Evolutionary conservation across 768 basidiomycete genomes (phyloP), one percentile per base, ranked within the genome.

Genomic region (Saitozyma sp.): DNA sequence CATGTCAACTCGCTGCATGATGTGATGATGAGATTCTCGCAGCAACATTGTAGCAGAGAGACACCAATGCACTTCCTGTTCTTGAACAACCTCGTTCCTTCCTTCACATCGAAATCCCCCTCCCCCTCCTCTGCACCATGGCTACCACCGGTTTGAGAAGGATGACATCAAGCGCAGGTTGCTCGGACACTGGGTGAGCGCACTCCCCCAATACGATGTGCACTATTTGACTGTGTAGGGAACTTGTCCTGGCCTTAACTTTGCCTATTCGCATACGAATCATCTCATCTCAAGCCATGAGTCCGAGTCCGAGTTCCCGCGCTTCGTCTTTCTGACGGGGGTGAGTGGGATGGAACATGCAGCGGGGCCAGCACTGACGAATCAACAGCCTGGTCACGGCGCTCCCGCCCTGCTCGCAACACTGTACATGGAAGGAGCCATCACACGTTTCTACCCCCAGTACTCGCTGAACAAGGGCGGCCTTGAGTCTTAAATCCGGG

Each of bases 391-490:
- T 81, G 89, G 89, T 13, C 90, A 93, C 70, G 91, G 91, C 42
- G 92, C 92, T 6, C 92, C 92, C 19, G 91, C 86, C 29, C 84
- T 94, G 37, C 84, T 96, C n/a, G 84, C 91, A 9, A 88, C 86
- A 67, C 85, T 93, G 8, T 94, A 89, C 88, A 82, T 93, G 63
- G 92, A 96, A 78, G 87, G 88, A n/a, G 63, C 68, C 56, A 80
- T 82, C 75, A 75, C 79, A 42, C 71, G 80, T 46, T 82, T 83
- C 75, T 83, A 82, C 70, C 79, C 80, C 9, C 62, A 81, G 56
- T 82, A 82, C 74, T 72, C 78, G n/a, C 75, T 79, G 72, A 76
- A 63, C 29, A 52, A 65, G 29, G 54, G 69, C 13, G 75, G 77
- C 19, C 61, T 79, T 55, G 81, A 86, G 52, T 85, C 84, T 58